A percentile compares a stretch with the other conserved stretches of the same genome.
Conservation (phyloP, 441 rosid species). For the Heliophila coronopifolia region DNA sequence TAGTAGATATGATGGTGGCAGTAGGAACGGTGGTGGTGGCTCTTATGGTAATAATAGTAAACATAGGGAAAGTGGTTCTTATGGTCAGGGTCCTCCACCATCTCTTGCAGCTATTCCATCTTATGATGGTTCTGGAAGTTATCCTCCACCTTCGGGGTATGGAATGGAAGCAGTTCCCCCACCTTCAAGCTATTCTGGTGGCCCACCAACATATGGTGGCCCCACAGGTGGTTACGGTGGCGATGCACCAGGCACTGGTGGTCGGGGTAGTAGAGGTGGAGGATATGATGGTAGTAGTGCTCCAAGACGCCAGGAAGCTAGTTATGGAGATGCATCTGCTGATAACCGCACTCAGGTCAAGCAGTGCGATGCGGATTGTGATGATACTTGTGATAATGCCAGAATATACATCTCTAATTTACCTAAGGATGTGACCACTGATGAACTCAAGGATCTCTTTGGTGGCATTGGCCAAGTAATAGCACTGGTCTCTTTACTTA, state of each 20-base stretch:
- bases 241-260: constrained; percentile 48
- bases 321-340: constrained; percentile 38
- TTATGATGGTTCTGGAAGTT: constrained; percentile 53
- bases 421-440: constrained; percentile 82
- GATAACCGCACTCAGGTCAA: constrained; percentile 52
- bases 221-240: constrained; percentile 51
- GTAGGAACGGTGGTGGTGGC: constrained; percentile 54
- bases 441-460: constrained; percentile 81
- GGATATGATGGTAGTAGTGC: constrained; percentile 49
- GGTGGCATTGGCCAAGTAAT: constrained; percentile 97
- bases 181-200: constrained; percentile 75
- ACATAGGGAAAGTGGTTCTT: constrained; percentile 57
- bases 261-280: constrained; percentile 52
- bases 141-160: constrained; percentile 61
- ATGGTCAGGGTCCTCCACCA: constrained; percentile 64
- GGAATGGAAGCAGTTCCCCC: constrained; percentile 79
- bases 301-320: constrained; percentile 50
- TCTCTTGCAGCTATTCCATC: constrained; percentile 53
- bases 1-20: constrained; percentile 48
- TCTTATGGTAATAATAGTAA: constrained; percentile 57
- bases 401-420: constrained; percentile 91
- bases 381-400: constrained; percentile 74
- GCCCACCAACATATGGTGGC: constrained; percentile 75
- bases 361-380: constrained; percentile 83
- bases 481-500: constrained; percentile 24